Conservation (phyloP, 805 yeast species). For the Candida methanosorbosa region DNA sequence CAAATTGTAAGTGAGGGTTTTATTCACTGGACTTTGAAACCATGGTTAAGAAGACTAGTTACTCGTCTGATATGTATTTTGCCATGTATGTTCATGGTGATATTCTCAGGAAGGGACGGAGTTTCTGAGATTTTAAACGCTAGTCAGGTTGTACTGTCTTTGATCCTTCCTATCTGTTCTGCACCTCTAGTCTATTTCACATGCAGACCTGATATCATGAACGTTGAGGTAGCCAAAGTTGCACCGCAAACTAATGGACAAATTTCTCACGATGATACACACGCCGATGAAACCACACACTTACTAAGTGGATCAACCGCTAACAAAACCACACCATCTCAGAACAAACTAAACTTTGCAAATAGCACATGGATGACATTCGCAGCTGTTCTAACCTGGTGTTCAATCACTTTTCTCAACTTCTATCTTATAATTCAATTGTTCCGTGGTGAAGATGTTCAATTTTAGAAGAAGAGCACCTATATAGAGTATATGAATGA, state of each 20-base stretch:
- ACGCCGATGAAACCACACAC: constrained; percentile 3
- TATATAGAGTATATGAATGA: no score
- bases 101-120: constrained; percentile 67
- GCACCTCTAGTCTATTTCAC: constrained; percentile 86
- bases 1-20: constrained; percentile 92
- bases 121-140: constrained; percentile 65
- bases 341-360: constrained; percentile 37
- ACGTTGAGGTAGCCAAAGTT: constrained; percentile 25
- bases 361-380: constrained; percentile 53
- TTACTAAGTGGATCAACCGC: background rate
- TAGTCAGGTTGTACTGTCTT: constrained; percentile 79
- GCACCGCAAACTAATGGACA: background rate
- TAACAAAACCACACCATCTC: background rate
- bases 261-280: constrained; percentile 12
- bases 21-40: constrained; percentile 68
- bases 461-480: constrained; percentile 15
- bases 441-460: constrained; percentile 25
- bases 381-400: constrained; percentile 54
- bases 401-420: constrained; percentile 63
- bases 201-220: constrained; percentile 61
- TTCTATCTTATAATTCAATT: constrained; percentile 36
- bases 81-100: constrained; percentile 71
- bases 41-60: constrained; percentile 71
- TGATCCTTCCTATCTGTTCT: constrained; percentile 73
- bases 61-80: constrained; percentile 74